Base-by-base conservation (phyloP, 495 filamentous ascomycete species). In the Rostrohypoxylon terebratum region DNA sequence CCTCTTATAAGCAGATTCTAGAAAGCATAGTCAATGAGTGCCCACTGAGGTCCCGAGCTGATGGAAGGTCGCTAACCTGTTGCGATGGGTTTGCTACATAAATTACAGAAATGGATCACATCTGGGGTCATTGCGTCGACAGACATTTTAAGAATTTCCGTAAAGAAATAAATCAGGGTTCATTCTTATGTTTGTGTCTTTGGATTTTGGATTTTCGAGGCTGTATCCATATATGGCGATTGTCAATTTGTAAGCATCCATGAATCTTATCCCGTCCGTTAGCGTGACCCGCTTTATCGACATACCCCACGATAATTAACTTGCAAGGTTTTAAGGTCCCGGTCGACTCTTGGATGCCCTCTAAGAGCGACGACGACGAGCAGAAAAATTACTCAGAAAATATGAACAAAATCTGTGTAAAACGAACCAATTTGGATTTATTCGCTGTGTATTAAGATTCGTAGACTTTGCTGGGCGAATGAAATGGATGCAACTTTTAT, bases 41-140 rank as follows among this genome's bases (percentile, higher is more conserved):
- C 18, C 5, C 1, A 6, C 2, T 1, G 31, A 23, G n/a, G 16
- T 36, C 21, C 33, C 62, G 8, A 11, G 38, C 1, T 23, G 23
- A 16, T 36, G 18, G 45, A 47, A 21, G 33, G 54, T 59, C 31
- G 40, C 66, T 51, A 51, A 77, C 75, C 72, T 55, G 68, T 68
- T 8, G 65, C 38, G 28, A 77, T 77, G 8, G 75, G 75, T 25
- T 77, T 77, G 18, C 51, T 70, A 42, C 75, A 77, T n/a, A 77
- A 40, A 18, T 59, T 16, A 34, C 73, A 72, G 40, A 75, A 69
- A 4, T 58, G 31, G 3, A 58, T 38, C 13, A 40, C 10, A 21
- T 21, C 33, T 16, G 33, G 34, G 14, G 54, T 10, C 7, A 40
- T 40, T 9, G 33, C 16, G 9, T 38, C 38, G 31, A 58, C 9